A percentile compares a stretch with the other conserved stretches of the same genome.
Evolutionary conservation across 1,284 basidiomycete genomes (phyloP).

Genomic region (Volvariella volvacea): DNA sequence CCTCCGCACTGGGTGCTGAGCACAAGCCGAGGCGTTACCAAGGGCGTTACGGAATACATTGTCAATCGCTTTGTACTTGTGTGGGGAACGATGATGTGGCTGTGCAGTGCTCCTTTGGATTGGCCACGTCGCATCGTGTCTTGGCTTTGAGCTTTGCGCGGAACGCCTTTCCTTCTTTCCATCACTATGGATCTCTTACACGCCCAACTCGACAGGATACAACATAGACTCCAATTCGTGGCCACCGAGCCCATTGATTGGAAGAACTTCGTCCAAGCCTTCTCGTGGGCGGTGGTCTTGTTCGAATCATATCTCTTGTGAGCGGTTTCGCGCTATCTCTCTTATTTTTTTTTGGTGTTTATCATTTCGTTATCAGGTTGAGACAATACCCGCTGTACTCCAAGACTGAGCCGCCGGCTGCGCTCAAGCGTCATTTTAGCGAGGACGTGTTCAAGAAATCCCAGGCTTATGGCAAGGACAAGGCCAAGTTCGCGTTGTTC

Average conservation of each 20-base stretch:
- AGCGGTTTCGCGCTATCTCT: constrained; percentile 19
- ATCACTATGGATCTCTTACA: constrained; percentile 54
- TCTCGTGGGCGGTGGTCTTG: constrained; percentile 73
- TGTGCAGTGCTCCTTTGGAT: no score
- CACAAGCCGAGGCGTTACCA: no score
- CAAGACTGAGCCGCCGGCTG: constrained; percentile 70
- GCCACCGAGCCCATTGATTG: constrained; percentile 56
- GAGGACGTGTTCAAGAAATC: constrained; percentile 80
- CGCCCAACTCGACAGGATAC: constrained; percentile 43
- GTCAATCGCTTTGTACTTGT: no score
- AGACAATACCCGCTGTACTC: constrained; percentile 85
- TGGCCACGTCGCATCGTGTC: no score
- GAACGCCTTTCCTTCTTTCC: no score
- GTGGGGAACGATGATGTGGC: no score
- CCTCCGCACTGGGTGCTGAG: no score
- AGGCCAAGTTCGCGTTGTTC: constrained; percentile 80
- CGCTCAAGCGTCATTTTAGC: constrained; percentile 69
- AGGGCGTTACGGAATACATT: no score
- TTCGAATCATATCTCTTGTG: constrained; percentile 83
- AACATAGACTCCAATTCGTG: constrained; percentile 53
- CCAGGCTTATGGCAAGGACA: constrained; percentile 88
- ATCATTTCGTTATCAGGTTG: constrained; percentile 33
- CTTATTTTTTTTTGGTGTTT: constrained; percentile 4
- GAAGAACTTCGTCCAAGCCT: constrained; percentile 66
- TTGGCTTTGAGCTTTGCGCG: no score